These are phyloP conservation scores for Candida silvatica DNA, from an alignment of 805 yeast genomes.

Conservation along the genomic window DNA sequence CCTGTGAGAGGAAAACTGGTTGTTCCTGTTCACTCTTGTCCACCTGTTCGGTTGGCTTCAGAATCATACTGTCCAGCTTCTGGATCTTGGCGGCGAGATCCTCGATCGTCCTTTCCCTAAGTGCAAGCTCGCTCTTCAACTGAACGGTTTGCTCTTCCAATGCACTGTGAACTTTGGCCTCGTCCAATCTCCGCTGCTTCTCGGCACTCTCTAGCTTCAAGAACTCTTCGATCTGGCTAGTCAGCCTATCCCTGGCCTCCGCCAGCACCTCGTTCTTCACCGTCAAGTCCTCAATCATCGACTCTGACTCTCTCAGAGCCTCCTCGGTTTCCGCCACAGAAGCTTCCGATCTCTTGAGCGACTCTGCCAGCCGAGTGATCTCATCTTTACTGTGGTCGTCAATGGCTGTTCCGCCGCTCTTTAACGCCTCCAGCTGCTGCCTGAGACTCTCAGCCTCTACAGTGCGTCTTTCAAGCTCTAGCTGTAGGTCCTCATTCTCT, in stretches of 20 bases:
- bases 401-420: too few relatives aligned
- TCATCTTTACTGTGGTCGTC: too few relatives aligned
- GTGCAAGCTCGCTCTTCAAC: slow-evolving; percentile 16
- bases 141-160: slow-evolving; percentile 7
- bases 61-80: neutral
- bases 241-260: slow-evolving; percentile 25
- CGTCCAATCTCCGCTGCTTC: slow-evolving; percentile 36
- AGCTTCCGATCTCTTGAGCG: too few relatives aligned
- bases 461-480: too few relatives aligned
- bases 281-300: slow-evolving; percentile 27
- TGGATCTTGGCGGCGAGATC: neutral
- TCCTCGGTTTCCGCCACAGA: too few relatives aligned
- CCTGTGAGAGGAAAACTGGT: too few relatives aligned
- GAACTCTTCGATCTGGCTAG: slow-evolving; percentile 32
- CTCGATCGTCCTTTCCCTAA: slow-evolving; percentile 28
- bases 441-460: too few relatives aligned
- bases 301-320: slow-evolving; percentile 21
- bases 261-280: slow-evolving; percentile 27
- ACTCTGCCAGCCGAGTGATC: too few relatives aligned
- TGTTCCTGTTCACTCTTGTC: too few relatives aligned
- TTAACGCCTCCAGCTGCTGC: too few relatives aligned
- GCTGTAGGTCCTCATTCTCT: slow-evolving; percentile 19
- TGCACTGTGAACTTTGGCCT: slow-evolving; percentile 17
- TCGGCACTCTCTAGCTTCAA: slow-evolving; percentile 43
- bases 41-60: too few relatives aligned